phyloP scores from a whole-genome alignment of 768 basidiomycete genomes.

The Lactifluus hygrophoroides region DNA sequence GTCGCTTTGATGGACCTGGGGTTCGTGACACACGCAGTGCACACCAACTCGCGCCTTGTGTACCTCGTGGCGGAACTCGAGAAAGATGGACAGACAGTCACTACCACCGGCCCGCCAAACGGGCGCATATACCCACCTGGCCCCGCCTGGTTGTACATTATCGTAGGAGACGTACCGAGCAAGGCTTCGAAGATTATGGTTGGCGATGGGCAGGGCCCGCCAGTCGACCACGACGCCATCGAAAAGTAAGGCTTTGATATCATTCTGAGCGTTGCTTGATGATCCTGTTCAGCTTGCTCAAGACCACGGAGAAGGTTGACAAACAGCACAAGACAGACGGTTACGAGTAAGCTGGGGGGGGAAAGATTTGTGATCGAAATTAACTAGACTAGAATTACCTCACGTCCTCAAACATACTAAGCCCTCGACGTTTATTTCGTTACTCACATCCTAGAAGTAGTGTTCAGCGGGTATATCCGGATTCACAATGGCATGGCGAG shows the following conservation, averaged over 20 bases:
- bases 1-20: constrained; percentile 76
- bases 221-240: constrained; percentile 45
- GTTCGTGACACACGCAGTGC: constrained; percentile 70
- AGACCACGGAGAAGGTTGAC: constrained; percentile 26
- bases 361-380: neutral
- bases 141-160: constrained; percentile 67
- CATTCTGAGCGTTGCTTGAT: neutral
- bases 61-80: constrained; percentile 44
- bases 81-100: constrained; percentile 40
- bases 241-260: constrained; percentile 40
- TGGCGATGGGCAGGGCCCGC: constrained; percentile 55
- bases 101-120: constrained; percentile 56
- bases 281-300: constrained; percentile 35
- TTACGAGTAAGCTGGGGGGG: constrained; percentile 10
- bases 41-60: constrained; percentile 69
- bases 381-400: neutral
- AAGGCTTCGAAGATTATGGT: constrained; percentile 55
- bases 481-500: neutral
- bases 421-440: neutral
- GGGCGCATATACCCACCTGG: constrained; percentile 68
- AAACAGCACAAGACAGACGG: constrained; percentile 12
- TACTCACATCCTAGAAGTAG: neutral
- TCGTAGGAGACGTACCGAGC: constrained; percentile 60
- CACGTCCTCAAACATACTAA: neutral
- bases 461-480: neutral